phyloP scores from a whole-genome alignment of 257 asterid species.

The Haberlea rhodopensis region DNA sequence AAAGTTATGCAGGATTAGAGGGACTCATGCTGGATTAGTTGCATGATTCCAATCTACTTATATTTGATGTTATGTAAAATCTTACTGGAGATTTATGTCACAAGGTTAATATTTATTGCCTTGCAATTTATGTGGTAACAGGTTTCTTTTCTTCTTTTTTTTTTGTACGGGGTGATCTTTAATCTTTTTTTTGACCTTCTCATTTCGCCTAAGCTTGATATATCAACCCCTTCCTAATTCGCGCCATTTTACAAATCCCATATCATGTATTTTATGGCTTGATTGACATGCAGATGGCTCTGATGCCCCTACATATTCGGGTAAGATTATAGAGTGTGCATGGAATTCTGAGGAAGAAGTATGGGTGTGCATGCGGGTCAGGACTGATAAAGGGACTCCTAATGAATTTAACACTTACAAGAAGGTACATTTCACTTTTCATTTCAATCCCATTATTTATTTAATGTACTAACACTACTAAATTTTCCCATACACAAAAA shows the following conservation, averaged over 20 bases:
- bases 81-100: no score
- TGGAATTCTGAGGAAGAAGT: constrained; percentile 61
- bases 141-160: no score
- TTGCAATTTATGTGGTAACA: neutral
- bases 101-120: neutral
- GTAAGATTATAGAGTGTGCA: constrained; percentile 89
- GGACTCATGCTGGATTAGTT: neutral
- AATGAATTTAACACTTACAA: constrained; percentile 84
- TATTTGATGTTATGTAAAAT: no score
- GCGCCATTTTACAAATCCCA: neutral
- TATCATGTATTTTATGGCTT: neutral
- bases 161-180: no score
- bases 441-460: neutral
- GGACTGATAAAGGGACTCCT: constrained; percentile 90
- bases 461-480: neutral
- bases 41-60: neutral
- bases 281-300: constrained; percentile 61
- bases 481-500: constrained; percentile 11
- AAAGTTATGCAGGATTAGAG: no score
- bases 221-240: neutral
- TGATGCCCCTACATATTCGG: constrained; percentile 61
- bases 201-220: neutral
- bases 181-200: neutral
- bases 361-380: constrained; percentile 87
- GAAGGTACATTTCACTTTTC: constrained; percentile 47